Conservation (phyloP, 2,329 filamentous ascomycete genomes). For the Colletotrichum sp. region DNA sequence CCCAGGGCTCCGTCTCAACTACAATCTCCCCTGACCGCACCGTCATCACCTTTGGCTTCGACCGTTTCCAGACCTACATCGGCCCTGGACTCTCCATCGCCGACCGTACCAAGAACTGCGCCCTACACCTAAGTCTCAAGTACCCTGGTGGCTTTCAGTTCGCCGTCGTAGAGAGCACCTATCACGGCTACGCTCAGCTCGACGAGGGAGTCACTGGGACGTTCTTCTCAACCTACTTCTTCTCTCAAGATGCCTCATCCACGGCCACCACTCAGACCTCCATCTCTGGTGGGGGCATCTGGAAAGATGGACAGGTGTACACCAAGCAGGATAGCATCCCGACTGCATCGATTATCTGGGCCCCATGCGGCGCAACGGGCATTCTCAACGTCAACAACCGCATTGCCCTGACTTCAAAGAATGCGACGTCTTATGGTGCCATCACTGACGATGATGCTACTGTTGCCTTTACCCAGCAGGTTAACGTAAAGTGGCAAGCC, state of each 20-base stretch:
- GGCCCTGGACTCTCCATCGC: conserved; percentile 41
- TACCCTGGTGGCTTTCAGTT: conserved; percentile 54
- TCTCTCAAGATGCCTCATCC: conserved; percentile 48
- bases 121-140: conserved; percentile 50
- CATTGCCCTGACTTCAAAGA: conserved; percentile 37
- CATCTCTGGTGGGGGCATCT: conserved; percentile 45
- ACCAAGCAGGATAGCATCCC: conserved; percentile 50
- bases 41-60: conserved; percentile 53
- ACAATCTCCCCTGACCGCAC: conserved; percentile 47
- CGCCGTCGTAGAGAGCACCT: conserved; percentile 50
- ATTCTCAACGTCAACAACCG: conserved; percentile 49
- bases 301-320: conserved; percentile 49
- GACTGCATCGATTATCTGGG: conserved; percentile 49
- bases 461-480: conserved; percentile 42
- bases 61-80: conserved; percentile 52
- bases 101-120: conserved; percentile 52
- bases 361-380: conserved; percentile 49
- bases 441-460: conserved; percentile 45
- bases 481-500: conserved; percentile 37
- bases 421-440: conserved; percentile 34
- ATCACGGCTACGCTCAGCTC: conserved; percentile 54
- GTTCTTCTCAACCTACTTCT: conserved; percentile 54
- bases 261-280: conserved; percentile 50
- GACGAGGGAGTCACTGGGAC: conserved; percentile 47
- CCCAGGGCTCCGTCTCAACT: conserved; percentile 46